Base-by-base conservation (phyloP, 805 yeast genomes). In the Starmerella vaccinii region DNA sequence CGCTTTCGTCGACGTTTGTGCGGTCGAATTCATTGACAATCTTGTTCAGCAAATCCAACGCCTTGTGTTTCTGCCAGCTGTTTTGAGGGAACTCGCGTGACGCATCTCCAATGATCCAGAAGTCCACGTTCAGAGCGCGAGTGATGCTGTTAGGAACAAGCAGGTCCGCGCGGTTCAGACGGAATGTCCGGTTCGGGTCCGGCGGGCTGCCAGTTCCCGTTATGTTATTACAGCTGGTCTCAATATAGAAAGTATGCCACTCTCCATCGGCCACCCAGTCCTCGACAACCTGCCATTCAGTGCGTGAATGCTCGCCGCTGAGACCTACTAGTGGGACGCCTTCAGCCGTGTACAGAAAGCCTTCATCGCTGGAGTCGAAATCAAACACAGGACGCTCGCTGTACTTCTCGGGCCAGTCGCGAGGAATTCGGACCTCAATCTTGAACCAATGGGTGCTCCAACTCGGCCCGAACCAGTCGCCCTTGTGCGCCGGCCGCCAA, bases 361-460 rank as follows among this genome's bases (percentile, higher is more conserved):
- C 97, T 66, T 90, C 98, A 61, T 83, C 82, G 48, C 79, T 77
- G 45, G 88, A 79, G 63, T 90, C 95, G 86, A 94, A 89, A 55
- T 86, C 81, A 52, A 85, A 76, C 49, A 82, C 69, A 35, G 86
- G 74, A 51, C 71, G 73, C 34, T 76, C 78, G 15, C 73, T 71
- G 21, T 71, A 63, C 9, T 68, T 57, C 73, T 76, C 69, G 15
- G 56, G 55, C 84, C 85, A 81, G 2, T 71, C 64, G 15, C 70
- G 57, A 0, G 95, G 95, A 5, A 90, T 70, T n/a, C 71, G 69
- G 51, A 85, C 67, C 13, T 73, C 67, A 19, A 90, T 68, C 58
- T 78, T 76, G 67, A 92, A 87, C 98, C 98, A 90, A 57, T 87
- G 94, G 1, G 97, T 84, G 52, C 90, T 82, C 98, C 98, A 90